Evolutionary conservation across 352 stramenopile species (phyloP).

Genomic region (Phytopythium oedochilum): DNA sequence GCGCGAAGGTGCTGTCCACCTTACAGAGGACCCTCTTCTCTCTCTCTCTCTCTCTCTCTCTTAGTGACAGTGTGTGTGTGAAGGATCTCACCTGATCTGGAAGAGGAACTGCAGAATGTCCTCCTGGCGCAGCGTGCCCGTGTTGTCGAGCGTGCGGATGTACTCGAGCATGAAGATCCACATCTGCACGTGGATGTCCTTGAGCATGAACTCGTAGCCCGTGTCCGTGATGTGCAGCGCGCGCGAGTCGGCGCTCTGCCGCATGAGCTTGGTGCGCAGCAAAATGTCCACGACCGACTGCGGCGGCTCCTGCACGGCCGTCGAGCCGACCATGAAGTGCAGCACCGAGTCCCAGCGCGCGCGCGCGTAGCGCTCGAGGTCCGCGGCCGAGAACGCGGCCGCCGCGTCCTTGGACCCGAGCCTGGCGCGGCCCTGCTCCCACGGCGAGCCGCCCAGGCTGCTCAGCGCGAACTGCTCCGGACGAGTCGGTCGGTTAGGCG

Average conservation of each 20-base stretch:
- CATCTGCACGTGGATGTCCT: slow-evolving; percentile 90
- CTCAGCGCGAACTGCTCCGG: slow-evolving; percentile 66
- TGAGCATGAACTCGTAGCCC: slow-evolving; percentile 91
- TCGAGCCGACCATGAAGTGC: slow-evolving; percentile 76
- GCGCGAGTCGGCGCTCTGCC: slow-evolving; percentile 51
- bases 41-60: background rate
- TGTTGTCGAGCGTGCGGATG: slow-evolving; percentile 80
- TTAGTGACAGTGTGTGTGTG: too few relatives aligned
- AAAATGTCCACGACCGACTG: slow-evolving; percentile 72
- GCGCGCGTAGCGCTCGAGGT: slow-evolving; percentile 59
- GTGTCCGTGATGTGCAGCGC: slow-evolving; percentile 85
- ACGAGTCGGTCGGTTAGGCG: too few relatives aligned
- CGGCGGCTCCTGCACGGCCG: slow-evolving; percentile 55
- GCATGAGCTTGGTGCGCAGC: slow-evolving; percentile 63
- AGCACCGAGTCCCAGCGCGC: slow-evolving; percentile 64
- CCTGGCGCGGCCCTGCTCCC: slow-evolving; percentile 47
- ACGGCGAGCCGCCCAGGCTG: slow-evolving; percentile 66
- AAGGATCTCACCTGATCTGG: slow-evolving; percentile 79
- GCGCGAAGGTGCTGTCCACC: too few relatives aligned
- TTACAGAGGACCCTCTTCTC: too few relatives aligned
- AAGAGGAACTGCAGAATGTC: slow-evolving; percentile 89
- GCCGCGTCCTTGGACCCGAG: slow-evolving; percentile 42
- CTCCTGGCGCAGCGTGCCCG: slow-evolving; percentile 67
- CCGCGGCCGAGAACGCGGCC: slow-evolving; percentile 35
- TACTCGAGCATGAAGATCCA: slow-evolving; percentile 91